phyloP scores from a whole-genome alignment of 306 rosid species.

The Macrotyloma uniflorum region DNA sequence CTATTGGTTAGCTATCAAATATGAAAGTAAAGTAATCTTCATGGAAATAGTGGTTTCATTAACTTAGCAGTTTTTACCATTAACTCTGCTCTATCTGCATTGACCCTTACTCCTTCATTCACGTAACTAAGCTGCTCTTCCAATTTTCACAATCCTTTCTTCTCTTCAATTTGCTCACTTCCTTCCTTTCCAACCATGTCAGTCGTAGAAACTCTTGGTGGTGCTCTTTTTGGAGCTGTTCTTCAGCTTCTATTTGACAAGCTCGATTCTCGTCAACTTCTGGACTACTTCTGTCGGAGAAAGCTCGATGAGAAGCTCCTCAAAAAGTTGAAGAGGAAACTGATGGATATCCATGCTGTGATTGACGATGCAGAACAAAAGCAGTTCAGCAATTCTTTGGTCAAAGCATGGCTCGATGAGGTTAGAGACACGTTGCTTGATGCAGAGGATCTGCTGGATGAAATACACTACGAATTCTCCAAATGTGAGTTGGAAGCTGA shows the following conservation, averaged over 20 bases:
- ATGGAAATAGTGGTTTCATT: too few species aligned
- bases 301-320: background rate
- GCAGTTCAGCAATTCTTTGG: background rate
- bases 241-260: too few species aligned
- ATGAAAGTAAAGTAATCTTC: too few species aligned
- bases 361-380: background rate
- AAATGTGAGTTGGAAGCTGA: background rate
- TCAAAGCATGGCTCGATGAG: background rate
- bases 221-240: too few species aligned
- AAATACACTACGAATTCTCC: background rate
- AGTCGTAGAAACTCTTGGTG: background rate
- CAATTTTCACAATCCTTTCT: too few species aligned
- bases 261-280: background rate
- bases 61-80: too few species aligned
- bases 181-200: background rate
- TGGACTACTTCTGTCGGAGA: background rate
- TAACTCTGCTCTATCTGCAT: too few species aligned
- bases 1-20: too few species aligned
- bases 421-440: accelerated
- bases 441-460: background rate
- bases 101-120: too few species aligned
- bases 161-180: too few species aligned
- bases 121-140: too few species aligned
- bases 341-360: background rate
- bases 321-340: background rate